Percentiles rank a stretch among this genome's conserved stretches.
phyloP scores from a whole-genome alignment of 1,284 basidiomycete species.

The Cutaneotrichosporon curvatum region DNA sequence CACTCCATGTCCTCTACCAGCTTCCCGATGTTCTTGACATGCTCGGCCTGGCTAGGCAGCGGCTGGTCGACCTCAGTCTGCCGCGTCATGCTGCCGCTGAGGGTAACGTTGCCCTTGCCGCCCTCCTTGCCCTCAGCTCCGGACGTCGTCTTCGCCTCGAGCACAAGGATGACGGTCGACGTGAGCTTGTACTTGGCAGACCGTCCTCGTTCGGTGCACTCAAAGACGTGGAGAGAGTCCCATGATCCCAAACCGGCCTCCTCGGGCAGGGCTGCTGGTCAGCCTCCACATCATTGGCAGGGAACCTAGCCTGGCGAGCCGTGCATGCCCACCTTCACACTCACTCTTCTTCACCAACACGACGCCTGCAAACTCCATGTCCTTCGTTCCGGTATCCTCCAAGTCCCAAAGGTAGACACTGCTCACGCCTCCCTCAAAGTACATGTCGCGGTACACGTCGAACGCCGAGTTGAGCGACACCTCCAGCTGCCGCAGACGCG shows the following conservation, averaged over 20 bases:
- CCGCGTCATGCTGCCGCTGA: conserved; percentile 94
- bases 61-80: conserved; percentile 83
- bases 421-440: conserved; percentile 95
- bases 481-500: conserved; percentile 83
- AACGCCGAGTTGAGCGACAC: conserved; percentile 92
- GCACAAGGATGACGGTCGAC: conserved; percentile 93
- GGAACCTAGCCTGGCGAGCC: neutral
- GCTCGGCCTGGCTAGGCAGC: conserved; percentile 67
- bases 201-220: conserved; percentile 78
- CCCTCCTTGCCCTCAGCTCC: conserved; percentile 19
- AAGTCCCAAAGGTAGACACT: conserved; percentile 98
- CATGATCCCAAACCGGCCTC: conserved; percentile 53
- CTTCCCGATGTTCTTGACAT: conserved; percentile 84
- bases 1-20: conserved; percentile 97
- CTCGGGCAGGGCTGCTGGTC: conserved; percentile 11
- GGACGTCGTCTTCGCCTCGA: conserved; percentile 55
- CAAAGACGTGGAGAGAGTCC: conserved; percentile 99
- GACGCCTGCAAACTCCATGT: conserved; percentile 75
- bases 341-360: conserved; percentile 92
- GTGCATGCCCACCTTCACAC: conserved; percentile 33
- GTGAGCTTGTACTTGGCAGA: conserved; percentile 95
- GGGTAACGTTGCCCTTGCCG: conserved; percentile 60
- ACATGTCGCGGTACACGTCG: conserved; percentile 96
- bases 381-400: conserved; percentile 54
- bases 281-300: neutral